phyloP scores from a whole-genome alignment of 2,329 filamentous ascomycete genomes.

The Xylariaceae sp. region DNA sequence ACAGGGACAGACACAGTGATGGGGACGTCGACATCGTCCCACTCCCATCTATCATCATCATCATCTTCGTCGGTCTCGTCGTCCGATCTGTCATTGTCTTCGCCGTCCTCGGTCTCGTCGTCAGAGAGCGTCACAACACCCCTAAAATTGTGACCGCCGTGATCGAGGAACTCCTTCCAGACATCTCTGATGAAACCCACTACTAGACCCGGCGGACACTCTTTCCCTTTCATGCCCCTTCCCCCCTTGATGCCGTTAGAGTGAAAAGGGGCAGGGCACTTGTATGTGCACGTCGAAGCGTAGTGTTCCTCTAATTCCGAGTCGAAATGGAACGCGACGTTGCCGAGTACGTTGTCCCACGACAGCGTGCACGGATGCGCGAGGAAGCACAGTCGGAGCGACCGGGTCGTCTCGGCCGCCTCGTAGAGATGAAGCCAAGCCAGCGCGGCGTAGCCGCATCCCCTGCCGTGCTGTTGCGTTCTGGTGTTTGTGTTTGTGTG shows the following conservation, averaged over 20 bases:
- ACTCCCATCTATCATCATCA: slow-evolving; percentile 19
- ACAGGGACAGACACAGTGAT: neutral
- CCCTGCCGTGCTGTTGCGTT: neutral
- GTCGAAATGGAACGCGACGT: slow-evolving; percentile 29
- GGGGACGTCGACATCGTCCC: slow-evolving; percentile 33
- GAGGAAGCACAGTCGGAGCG: slow-evolving; percentile 26
- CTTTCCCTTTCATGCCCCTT: neutral
- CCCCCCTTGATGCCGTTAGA: neutral
- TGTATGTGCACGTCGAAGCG: neutral
- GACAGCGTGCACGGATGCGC: slow-evolving; percentile 28
- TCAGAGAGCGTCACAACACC: neutral
- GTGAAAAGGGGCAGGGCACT: neutral
- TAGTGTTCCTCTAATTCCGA: slow-evolving; percentile 25
- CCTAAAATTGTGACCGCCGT: slow-evolving; percentile 7
- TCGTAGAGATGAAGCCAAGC: slow-evolving; percentile 32
- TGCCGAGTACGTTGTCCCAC: slow-evolving; percentile 7
- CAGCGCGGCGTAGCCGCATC: slow-evolving; percentile 5
- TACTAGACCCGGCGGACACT: slow-evolving; percentile 17
- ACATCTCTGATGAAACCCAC: slow-evolving; percentile 25
- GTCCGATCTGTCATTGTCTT: neutral
- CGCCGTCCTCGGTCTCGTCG: neutral
- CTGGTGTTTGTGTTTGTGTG: neutral
- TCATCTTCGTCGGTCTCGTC: neutral
- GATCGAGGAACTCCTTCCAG: slow-evolving; percentile 30
- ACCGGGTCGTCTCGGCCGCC: slow-evolving; percentile 17